Evolutionary conservation across 78 protist genomes (phyloP), one percentile per base, ranked within the genome.

Genomic region (Dictyostelium capitatum): DNA sequence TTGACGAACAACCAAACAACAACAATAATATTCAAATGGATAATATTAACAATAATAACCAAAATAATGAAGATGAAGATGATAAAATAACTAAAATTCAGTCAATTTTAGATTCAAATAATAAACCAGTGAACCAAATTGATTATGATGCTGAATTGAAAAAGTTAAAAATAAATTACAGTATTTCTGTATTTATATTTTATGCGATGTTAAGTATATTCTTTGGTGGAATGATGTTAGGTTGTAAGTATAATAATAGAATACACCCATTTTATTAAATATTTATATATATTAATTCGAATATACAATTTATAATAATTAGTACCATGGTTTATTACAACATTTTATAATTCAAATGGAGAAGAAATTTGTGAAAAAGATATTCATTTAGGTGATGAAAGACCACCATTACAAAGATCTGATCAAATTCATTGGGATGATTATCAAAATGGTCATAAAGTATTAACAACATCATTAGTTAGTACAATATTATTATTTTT

Each of bases 161-260:
- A 62, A 62, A n/a, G 25, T 28, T 62, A 62, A 62, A 28, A 62
- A 62, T 9, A 1, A 62, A 62, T 12, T 62, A 62, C 9, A 23
- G 7, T 25, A 62, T 62, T 25, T 62, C 11, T 9, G 72, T 62
- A 23, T 62, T 62, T 62, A 25, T 62, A n/a, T 62, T 62, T 5
- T 62, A 62, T 62, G 72, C 25, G 4, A 28, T 62, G 43, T 3
- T 25, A 15, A 62, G 72, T 62, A 62, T 62, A 9, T 62, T 62
- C 19, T 62, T 62, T 62, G 72, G 72, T 62, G 72, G 72, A n/a
- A 62, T 62, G 72, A 62, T 62, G 72, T 25, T 62, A 62, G 72
- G 72, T 23, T 59, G 69, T 59, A 59, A 59, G 69, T 59, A 9
- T 19, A 2, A n/a, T 23, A 53, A 53, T 15, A 54, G 19, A 54